These are phyloP conservation scores for Pythium sukuiense DNA, from an alignment of 352 stramenopile species.

Conservation along the genomic window DNA sequence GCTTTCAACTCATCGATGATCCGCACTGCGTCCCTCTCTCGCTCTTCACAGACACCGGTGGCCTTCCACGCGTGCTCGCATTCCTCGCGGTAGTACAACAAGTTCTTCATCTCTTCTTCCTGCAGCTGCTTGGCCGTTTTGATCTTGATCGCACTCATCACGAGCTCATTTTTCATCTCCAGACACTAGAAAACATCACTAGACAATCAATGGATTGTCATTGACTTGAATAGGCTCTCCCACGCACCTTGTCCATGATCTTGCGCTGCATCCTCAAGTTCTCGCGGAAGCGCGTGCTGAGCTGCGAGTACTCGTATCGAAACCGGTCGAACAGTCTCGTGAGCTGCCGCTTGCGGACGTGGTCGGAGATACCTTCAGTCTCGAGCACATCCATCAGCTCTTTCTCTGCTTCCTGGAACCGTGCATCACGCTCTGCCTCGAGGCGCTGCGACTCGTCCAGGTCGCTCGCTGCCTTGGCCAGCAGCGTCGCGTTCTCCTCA, in stretches of 20 bases:
- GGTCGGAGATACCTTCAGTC: slow-evolving; percentile 44
- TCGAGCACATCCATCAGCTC: slow-evolving; percentile 56
- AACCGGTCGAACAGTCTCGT: slow-evolving; percentile 72
- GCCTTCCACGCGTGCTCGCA: slow-evolving; percentile 71
- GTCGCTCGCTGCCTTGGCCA: slow-evolving; percentile 7
- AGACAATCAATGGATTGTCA: neutral
- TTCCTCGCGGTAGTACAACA: slow-evolving; percentile 74
- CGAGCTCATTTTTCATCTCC: slow-evolving; percentile 71
- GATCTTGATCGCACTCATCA: slow-evolving; percentile 54
- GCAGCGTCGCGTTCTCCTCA: slow-evolving; percentile 5
- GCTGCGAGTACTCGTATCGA: slow-evolving; percentile 55
- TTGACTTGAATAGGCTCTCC: no score
- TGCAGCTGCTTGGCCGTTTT: slow-evolving; percentile 62
- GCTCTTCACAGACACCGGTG: slow-evolving; percentile 49
- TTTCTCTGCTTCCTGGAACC: slow-evolving; percentile 46
- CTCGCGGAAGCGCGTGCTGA: slow-evolving; percentile 56
- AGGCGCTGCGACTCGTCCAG: slow-evolving; percentile 8
- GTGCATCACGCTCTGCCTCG: slow-evolving; percentile 15
- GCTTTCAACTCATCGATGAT: slow-evolving; percentile 72
- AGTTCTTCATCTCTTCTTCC: slow-evolving; percentile 67
- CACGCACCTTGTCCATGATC: slow-evolving; percentile 56
- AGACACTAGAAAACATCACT: slow-evolving; percentile 35
- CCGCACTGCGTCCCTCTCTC: slow-evolving; percentile 55
- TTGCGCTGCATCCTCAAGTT: slow-evolving; percentile 48
- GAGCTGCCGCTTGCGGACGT: slow-evolving; percentile 55